Percentiles rank a stretch among this genome's conserved stretches.
Evolutionary conservation across 306 rosid species (phyloP).

Genomic region (Castanea crenata): DNA sequence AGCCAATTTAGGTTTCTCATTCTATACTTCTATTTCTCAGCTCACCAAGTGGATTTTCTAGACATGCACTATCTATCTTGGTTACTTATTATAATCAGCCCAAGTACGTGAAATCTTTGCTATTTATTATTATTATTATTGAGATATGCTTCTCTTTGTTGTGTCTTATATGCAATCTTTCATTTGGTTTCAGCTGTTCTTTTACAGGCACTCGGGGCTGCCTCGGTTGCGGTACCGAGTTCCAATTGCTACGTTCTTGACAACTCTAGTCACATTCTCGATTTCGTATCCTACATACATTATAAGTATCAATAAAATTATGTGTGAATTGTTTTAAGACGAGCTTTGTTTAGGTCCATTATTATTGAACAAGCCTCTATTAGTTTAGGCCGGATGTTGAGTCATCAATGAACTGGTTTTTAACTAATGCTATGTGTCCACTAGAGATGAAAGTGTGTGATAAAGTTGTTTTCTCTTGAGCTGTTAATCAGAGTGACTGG

Average conservation of each 20-base stretch:
- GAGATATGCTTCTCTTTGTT: background rate
- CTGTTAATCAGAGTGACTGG: slow-evolving; percentile 67
- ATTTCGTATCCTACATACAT: slow-evolving; percentile 71
- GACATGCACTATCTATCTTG: background rate
- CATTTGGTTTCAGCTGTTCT: slow-evolving; percentile 46
- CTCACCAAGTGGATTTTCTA: background rate
- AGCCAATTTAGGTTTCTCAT: too few species aligned
- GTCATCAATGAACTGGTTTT: too few species aligned
- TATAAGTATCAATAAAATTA: too few species aligned
- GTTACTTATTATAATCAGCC: background rate
- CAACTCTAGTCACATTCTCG: slow-evolving; percentile 80
- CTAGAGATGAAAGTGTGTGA: background rate
- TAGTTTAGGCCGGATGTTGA: too few species aligned
- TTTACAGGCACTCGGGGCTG: slow-evolving; percentile 35
- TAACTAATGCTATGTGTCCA: too few species aligned
- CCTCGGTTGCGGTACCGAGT: slow-evolving; percentile 54
- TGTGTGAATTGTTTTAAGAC: too few species aligned
- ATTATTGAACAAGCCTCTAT: too few species aligned
- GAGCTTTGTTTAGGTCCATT: too few species aligned
- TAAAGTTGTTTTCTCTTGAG: slow-evolving; percentile 41
- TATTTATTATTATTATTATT: too few species aligned
- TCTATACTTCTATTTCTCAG: background rate
- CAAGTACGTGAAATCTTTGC: slow-evolving; percentile 11
- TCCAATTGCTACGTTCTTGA: slow-evolving; percentile 80
- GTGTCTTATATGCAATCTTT: background rate